These are phyloP conservation scores for Haplosporangium sp. DNA, from an alignment of 371 early-diverging fungal genomes.

Conservation along the genomic window DNA sequence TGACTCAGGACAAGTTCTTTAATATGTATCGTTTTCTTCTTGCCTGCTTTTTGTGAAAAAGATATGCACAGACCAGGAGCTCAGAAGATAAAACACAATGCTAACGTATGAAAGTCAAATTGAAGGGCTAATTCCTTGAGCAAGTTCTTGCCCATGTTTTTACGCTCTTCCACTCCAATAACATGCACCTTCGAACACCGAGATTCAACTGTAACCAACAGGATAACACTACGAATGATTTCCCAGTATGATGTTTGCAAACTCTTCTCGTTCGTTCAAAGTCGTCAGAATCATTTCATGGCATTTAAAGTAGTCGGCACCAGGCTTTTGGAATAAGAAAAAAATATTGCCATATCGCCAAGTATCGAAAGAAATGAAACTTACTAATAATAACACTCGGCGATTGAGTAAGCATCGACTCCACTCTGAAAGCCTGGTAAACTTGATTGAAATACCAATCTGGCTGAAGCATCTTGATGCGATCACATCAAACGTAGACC, in stretches of 20 bases:
- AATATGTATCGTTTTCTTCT: too few species aligned
- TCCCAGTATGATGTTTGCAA: slow-evolving; percentile 7
- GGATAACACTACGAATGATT: slow-evolving; percentile 9
- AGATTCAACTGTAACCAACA: background rate
- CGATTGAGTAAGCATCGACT: background rate
- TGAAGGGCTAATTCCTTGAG: too few species aligned
- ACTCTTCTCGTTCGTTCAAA: slow-evolving; percentile 19
- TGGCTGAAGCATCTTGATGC: slow-evolving; percentile 1
- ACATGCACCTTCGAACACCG: slow-evolving; percentile 9
- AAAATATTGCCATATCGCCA: too few species aligned
- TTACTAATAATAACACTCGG: background rate
- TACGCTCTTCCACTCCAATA: slow-evolving; percentile 2
- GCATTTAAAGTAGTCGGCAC: slow-evolving; percentile 3
- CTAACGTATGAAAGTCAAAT: too few species aligned
- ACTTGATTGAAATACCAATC: background rate
- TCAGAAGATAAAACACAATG: too few species aligned
- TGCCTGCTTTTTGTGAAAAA: too few species aligned
- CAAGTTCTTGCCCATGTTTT: background rate
- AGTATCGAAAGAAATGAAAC: too few species aligned
- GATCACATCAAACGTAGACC: background rate
- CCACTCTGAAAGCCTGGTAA: background rate
- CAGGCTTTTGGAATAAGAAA: too few species aligned
- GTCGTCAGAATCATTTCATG: background rate
- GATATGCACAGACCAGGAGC: too few species aligned
- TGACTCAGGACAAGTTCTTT: too few species aligned